Evolutionary conservation across 106 monocot species (phyloP), one percentile per base, ranked within the genome.

Genomic region (Allium cepa): DNA sequence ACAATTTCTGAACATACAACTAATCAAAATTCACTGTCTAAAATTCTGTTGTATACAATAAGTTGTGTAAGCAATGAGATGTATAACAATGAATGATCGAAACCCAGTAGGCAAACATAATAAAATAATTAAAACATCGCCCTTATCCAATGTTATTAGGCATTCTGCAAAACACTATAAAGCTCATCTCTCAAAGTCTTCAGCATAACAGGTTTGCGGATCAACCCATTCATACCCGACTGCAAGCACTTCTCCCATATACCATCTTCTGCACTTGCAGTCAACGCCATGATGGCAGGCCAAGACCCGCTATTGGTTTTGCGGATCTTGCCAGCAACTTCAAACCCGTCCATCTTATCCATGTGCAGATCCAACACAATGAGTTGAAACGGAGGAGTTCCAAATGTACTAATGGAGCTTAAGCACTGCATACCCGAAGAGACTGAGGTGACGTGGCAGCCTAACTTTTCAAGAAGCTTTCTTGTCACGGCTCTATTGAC

Each of bases 381-480:
- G 15, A 90, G 68, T 49, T 86, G 80, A 27, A 73, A 90, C 0
- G 73, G 67, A 12, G 67, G 56, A 2, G 78, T 56, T 3, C 26
- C 60, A 0, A 75, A 72, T 17, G 64, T 9, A 14, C 73, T 63
- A 26, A 85, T 56, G 12, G 72, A 71, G 51, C 48, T 71, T 15
- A 85, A 46, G 69, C 82, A 90, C 13, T 82, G 72, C 15, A 57
- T 46, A 4, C 80, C 83, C 8, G 82, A 83, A 6, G 85, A 68
- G 9, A 78, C 77, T 1, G 83, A 64, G 8, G 67, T 59, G 50
- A 90, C 90, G 7, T 11, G 52, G 76, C 77, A 90, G 10, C 90
- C 90, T 9, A 85, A 67, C 47, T 81, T 90, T 80, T 90, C 78
- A 6, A 90, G 80, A 26, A 90, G 72, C 70, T 71, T 90, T 59